A percentile compares a stretch with the other conserved stretches of the same genome.
Evolutionary conservation across 805 yeast species (phyloP).

Genomic region (Nakazawaea siamensis): DNA sequence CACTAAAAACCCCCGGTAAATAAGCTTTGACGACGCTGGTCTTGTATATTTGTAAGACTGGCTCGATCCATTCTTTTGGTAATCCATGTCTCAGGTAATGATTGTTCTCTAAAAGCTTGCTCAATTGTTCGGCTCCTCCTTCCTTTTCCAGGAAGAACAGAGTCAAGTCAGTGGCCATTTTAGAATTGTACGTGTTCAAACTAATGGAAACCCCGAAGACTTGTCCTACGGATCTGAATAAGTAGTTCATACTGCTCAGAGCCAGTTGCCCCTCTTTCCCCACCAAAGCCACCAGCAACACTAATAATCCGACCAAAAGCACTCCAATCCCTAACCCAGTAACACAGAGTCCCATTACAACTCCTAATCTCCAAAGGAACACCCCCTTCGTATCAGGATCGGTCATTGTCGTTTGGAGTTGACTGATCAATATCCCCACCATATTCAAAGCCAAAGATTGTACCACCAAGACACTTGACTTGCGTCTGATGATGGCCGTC

Average conservation of each 20-base stretch:
- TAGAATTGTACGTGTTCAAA: conserved; percentile 27
- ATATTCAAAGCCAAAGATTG: conserved; percentile 2
- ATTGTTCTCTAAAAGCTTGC: conserved; percentile 17
- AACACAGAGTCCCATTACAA: conserved; percentile 20
- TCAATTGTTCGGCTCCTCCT: conserved; percentile 18
- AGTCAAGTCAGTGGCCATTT: conserved; percentile 22
- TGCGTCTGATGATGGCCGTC: conserved; percentile 12
- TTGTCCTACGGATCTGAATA: conserved; percentile 41
- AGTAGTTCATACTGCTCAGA: conserved; percentile 39
- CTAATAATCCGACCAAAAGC: conserved; percentile 28
- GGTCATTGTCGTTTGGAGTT: neutral
- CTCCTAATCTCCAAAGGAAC: conserved; percentile 21
- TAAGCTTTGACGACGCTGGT: too few relatives aligned
- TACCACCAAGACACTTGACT: conserved; percentile 16
- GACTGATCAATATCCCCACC: conserved; percentile 1
- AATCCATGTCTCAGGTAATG: conserved; percentile 23
- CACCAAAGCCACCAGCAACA: conserved; percentile 34
- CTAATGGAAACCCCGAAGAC: conserved; percentile 37
- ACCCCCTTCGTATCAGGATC: conserved; percentile 2
- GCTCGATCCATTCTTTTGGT: conserved; percentile 15
- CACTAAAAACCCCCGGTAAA: too few relatives aligned
- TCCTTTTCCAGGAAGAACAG: conserved; percentile 18
- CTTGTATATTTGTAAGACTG: conserved; percentile 22
- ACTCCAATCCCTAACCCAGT: conserved; percentile 33
- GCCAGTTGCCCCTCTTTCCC: conserved; percentile 38